phyloP scores from a whole-genome alignment of 352 stramenopile species.

The Thraustochytrium striatum region DNA sequence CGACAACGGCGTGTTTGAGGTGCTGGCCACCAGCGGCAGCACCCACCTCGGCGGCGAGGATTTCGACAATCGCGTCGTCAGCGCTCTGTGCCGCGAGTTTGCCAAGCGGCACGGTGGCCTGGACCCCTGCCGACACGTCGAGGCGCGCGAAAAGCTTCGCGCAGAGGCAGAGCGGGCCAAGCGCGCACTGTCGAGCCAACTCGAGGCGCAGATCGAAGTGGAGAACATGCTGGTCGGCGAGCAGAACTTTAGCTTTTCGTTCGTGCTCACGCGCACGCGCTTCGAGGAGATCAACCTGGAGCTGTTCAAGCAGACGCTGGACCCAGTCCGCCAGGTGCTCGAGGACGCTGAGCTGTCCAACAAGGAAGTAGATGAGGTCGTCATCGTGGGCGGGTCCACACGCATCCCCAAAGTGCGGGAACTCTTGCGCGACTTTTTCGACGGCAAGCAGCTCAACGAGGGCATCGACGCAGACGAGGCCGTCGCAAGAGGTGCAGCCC shows the following conservation, averaged over 20 bases:
- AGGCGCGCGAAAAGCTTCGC: constrained; percentile 91
- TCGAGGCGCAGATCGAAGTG: too few species aligned
- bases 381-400: constrained; percentile 96
- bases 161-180: constrained; percentile 91
- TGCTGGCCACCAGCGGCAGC: constrained; percentile 57
- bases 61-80: constrained; percentile 77
- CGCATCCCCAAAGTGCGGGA: constrained; percentile 96
- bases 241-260: too few species aligned
- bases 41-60: constrained; percentile 57
- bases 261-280: too few species aligned
- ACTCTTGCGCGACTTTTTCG: constrained; percentile 93
- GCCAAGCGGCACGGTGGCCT: constrained; percentile 92
- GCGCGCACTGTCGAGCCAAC: too few species aligned
- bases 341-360: constrained; percentile 80
- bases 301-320: constrained; percentile 55
- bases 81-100: constrained; percentile 87
- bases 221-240: too few species aligned
- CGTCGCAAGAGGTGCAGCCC: constrained; percentile 94
- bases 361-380: constrained; percentile 93
- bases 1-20: constrained; percentile 91
- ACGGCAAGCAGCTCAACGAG: constrained; percentile 85
- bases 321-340: not conserved
- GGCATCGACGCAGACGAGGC: constrained; percentile 98
- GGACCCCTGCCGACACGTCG: constrained; percentile 83
- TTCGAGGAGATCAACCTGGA: constrained; percentile 91